These are phyloP conservation scores for Pinus taeda DNA, from an alignment of 75 land plant species.

Conservation along the genomic window DNA sequence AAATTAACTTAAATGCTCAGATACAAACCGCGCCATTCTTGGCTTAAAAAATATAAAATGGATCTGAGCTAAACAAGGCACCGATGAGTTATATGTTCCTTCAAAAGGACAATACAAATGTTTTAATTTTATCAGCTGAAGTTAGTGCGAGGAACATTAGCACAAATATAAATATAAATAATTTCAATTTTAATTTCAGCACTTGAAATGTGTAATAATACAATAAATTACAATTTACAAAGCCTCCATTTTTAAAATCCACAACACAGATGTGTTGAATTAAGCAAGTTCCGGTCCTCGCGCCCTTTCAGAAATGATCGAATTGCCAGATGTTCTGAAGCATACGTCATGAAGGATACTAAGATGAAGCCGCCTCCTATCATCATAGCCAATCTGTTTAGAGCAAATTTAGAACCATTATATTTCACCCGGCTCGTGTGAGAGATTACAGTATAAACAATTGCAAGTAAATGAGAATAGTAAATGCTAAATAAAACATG, in stretches of 20 bases:
- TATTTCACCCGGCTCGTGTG: neutral
- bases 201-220: constrained; percentile 5
- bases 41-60: no score
- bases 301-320: constrained; percentile 65
- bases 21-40: no score
- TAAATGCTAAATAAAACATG: neutral
- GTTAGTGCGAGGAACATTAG: neutral
- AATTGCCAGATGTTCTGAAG: constrained; percentile 81
- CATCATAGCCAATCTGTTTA: constrained; percentile 73
- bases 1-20: no score
- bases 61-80: no score
- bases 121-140: neutral
- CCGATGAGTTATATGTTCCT: neutral
- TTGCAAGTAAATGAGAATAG: neutral
- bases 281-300: constrained; percentile 49
- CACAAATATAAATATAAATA: neutral
- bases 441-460: neutral
- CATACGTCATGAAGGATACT: constrained; percentile 82
- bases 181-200: neutral
- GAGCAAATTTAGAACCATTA: constrained; percentile 4
- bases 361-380: constrained; percentile 69
- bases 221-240: neutral
- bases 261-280: neutral
- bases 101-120: neutral
- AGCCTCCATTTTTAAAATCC: constrained; percentile 1